Percentiles rank a stretch among this genome's conserved stretches.
These are phyloP conservation scores for Sonneratia alba DNA, from an alignment of 345 rosid species.

Conservation along the genomic window DNA sequence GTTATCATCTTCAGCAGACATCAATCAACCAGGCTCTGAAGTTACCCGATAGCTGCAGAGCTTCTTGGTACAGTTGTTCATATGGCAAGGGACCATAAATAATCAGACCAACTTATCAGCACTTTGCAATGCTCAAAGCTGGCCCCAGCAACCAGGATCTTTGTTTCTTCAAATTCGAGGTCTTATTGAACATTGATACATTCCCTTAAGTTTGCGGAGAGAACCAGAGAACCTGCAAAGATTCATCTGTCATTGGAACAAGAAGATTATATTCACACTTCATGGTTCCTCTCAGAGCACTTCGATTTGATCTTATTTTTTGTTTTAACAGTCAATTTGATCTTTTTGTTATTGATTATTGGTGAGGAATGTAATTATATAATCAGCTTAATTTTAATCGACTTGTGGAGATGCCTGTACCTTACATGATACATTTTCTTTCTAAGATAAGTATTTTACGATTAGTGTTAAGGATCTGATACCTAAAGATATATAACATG, in stretches of 20 bases:
- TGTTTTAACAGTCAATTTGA: not conserved
- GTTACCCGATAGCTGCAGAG: slow-evolving; percentile 87
- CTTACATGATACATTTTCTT: not conserved
- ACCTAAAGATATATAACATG: not conserved
- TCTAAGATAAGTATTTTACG: not conserved
- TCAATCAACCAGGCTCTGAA: slow-evolving; percentile 85
- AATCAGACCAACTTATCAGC: slow-evolving; percentile 66
- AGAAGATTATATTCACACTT: slow-evolving; percentile 46
- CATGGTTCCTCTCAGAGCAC: slow-evolving; percentile 34
- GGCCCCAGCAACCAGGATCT: slow-evolving; percentile 79
- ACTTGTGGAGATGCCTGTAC: not conserved
- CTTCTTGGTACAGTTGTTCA: slow-evolving; percentile 54
- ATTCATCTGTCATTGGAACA: slow-evolving; percentile 77
- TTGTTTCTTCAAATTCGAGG: slow-evolving; percentile 63
- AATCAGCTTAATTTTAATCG: not conserved
- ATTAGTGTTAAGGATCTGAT: not conserved
- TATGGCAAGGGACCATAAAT: slow-evolving; percentile 45
- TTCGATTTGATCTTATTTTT: slow-evolving; percentile 23
- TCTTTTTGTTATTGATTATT: slow-evolving; percentile 16
- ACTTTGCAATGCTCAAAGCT: slow-evolving; percentile 72
- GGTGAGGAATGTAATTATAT: not conserved
- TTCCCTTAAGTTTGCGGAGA: slow-evolving; percentile 57
- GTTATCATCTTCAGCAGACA: slow-evolving; percentile 56
- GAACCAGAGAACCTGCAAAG: slow-evolving; percentile 97
- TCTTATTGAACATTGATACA: slow-evolving; percentile 53